Evolutionary conservation across 352 stramenopile species (phyloP).

Genomic region (Pythium sukuiense): DNA sequence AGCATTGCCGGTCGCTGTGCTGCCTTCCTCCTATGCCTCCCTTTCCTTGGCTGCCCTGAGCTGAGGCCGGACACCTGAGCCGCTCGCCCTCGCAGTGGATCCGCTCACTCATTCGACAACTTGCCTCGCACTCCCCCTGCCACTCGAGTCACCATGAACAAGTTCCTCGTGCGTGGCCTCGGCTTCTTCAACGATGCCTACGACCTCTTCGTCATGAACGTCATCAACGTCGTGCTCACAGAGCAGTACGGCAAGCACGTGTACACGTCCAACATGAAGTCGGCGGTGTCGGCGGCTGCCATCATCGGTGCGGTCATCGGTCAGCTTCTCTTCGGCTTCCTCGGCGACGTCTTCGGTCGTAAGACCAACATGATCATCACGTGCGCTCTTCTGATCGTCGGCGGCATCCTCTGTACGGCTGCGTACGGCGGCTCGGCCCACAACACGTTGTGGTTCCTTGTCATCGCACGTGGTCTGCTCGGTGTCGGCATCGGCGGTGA

Average conservation of each 20-base stretch:
- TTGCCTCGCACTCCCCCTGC: constrained; percentile 12
- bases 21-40: background rate
- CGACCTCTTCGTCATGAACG: constrained; percentile 84
- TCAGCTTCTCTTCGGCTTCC: constrained; percentile 59
- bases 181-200: constrained; percentile 82
- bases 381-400: constrained; percentile 60
- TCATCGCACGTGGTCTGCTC: constrained; percentile 56
- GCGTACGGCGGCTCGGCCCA: constrained; percentile 54
- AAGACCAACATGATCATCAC: constrained; percentile 65
- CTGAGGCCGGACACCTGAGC: background rate
- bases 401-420: constrained; percentile 56
- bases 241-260: constrained; percentile 57
- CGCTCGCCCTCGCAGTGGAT: background rate
- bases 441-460: constrained; percentile 61
- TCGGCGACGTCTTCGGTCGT: constrained; percentile 64
- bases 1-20: background rate
- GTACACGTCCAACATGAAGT: constrained; percentile 34
- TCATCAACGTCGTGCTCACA: constrained; percentile 78
- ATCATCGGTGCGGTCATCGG: constrained; percentile 36
- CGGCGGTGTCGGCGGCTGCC: constrained; percentile 32
- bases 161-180: constrained; percentile 55
- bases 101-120: constrained; percentile 17
- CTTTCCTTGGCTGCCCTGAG: background rate
- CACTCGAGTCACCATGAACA: constrained; percentile 32
- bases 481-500: constrained; percentile 63